Evolutionary conservation across 2,329 filamentous ascomycete genomes (phyloP), one percentile per base, ranked within the genome.

Genomic region (Massarina eburnea): DNA sequence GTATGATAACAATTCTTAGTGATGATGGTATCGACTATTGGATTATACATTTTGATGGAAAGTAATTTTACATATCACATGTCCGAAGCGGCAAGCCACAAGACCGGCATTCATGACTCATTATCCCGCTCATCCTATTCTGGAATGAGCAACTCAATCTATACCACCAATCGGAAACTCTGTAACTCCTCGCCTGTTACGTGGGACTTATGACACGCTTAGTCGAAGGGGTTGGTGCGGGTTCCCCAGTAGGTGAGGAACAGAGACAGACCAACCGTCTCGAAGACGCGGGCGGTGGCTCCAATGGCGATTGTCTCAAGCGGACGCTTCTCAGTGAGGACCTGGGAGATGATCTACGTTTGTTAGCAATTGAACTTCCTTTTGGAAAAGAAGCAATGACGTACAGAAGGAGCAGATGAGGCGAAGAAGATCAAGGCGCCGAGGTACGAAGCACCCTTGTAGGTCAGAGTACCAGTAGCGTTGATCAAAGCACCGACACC

Each of bases 221-320:
- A 91, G 68, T 91, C 84, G 73, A 96, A 95, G 50, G 90, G 90
- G 79, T 91, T 92, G 76, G 90, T 94, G 70, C 88, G 86, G 66
- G 92, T 96, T 66, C 92, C 92, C 92, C 92, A 97, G 88, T 89
- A 97, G 70, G 90, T 96, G 63, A 97, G 80, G 82, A 97, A 90
- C 66, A 96, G 71, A 54, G 88, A 91, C 48, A 97, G 82, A 55
- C 92, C 94, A 49, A 97, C 83, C 3, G 94, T 96, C 83, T 97
- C 94, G 61, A 96, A 82, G 61, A 94, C 76, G 75, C 94, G 91
- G 67, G 89, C 86, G 40, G 94, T 76, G 52, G 88, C 83, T 68
- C 88, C 88, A 57, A 96, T 86, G 59, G 89, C 90, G 59, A 97
- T 84, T 52, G 89, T 92, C 74, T 97, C 92, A 48, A 94, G 74